phyloP scores from a whole-genome alignment of 192 early-diverging fungal genomes.

The Entophlyctis luteolus region DNA sequence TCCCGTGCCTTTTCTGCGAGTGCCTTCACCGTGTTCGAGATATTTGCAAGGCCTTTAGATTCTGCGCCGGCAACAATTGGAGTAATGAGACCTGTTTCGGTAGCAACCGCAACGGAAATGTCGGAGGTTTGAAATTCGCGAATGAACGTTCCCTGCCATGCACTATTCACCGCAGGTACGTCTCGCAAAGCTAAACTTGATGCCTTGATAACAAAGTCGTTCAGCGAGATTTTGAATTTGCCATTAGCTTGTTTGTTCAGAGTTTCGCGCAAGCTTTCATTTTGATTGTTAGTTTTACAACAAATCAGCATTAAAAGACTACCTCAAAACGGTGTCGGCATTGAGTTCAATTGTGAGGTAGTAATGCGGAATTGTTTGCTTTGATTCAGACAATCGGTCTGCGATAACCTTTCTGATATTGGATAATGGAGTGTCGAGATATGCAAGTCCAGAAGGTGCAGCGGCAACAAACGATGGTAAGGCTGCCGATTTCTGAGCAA shows the following conservation, averaged over 20 bases:
- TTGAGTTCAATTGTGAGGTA: slow-evolving; percentile 76
- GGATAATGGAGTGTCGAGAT: slow-evolving; percentile 43
- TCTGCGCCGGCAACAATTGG: slow-evolving; percentile 88
- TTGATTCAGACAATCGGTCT: slow-evolving; percentile 49
- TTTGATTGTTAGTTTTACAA: background rate
- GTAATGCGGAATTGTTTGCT: slow-evolving; percentile 56
- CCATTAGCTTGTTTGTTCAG: slow-evolving; percentile 82
- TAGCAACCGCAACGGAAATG: slow-evolving; percentile 91
- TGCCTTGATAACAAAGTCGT: slow-evolving; percentile 98
- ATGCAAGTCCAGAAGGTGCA: slow-evolving; percentile 29
- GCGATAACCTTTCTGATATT: slow-evolving; percentile 58
- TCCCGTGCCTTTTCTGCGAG: slow-evolving; percentile 78
- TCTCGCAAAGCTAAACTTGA: slow-evolving; percentile 80
- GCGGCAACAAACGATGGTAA: slow-evolving; percentile 24
- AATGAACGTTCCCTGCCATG: slow-evolving; percentile 85
- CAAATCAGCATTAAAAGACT: background rate
- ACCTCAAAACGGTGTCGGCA: slow-evolving; percentile 74
- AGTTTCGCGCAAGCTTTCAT: slow-evolving; percentile 74
- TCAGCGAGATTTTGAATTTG: slow-evolving; percentile 94
- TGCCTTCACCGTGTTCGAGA: slow-evolving; percentile 81
- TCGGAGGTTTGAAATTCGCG: slow-evolving; percentile 91
- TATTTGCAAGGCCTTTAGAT: slow-evolving; percentile 76
- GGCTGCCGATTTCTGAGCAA: background rate
- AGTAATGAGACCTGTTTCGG: slow-evolving; percentile 87
- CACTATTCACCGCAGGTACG: slow-evolving; percentile 90